A percentile compares a stretch with the other conserved stretches of the same genome.
phyloP scores from a whole-genome alignment of 2,329 filamentous ascomycete genomes.

The Talaromyces piceae region DNA sequence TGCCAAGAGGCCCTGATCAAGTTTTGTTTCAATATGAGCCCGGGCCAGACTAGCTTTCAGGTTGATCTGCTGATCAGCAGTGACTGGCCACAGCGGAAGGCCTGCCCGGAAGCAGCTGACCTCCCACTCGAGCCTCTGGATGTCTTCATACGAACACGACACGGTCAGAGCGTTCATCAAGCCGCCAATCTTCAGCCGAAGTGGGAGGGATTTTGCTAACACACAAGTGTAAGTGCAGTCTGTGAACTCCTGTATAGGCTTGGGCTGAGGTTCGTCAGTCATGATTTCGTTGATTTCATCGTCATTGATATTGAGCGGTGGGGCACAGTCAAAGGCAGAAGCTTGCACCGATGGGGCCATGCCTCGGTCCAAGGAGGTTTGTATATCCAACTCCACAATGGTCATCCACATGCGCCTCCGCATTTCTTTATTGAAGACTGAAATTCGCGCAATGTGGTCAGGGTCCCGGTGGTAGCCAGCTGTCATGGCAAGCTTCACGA shows the following conservation, averaged over 20 bases:
- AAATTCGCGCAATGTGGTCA: constrained; percentile 26
- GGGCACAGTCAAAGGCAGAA: constrained; percentile 42
- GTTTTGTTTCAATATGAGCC: constrained; percentile 26
- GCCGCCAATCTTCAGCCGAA: constrained; percentile 25
- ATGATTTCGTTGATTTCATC: constrained; percentile 37
- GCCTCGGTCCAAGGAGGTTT: constrained; percentile 49
- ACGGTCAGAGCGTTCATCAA: constrained; percentile 32
- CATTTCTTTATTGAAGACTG: constrained; percentile 38
- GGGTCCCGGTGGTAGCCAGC: constrained; percentile 45
- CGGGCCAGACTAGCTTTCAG: constrained; percentile 26
- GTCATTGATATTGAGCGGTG: constrained; percentile 47
- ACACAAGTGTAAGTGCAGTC: constrained; percentile 26
- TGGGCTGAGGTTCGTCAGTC: constrained; percentile 23
- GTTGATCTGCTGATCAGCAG: constrained; percentile 16
- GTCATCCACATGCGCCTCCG: constrained; percentile 52
- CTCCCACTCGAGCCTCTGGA: constrained; percentile 33
- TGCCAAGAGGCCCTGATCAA: constrained; percentile 31
- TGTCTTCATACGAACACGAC: constrained; percentile 34
- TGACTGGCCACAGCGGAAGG: constrained; percentile 25
- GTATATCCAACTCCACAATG: constrained; percentile 50
- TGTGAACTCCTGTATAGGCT: constrained; percentile 24
- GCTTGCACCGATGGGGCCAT: constrained; percentile 43
- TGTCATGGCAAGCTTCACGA: constrained; percentile 47
- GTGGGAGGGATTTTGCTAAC: constrained; percentile 14
- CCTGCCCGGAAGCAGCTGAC: constrained; percentile 26